Conservation (phyloP, 164 flowering plant species). For the Pachysandra terminalis region DNA sequence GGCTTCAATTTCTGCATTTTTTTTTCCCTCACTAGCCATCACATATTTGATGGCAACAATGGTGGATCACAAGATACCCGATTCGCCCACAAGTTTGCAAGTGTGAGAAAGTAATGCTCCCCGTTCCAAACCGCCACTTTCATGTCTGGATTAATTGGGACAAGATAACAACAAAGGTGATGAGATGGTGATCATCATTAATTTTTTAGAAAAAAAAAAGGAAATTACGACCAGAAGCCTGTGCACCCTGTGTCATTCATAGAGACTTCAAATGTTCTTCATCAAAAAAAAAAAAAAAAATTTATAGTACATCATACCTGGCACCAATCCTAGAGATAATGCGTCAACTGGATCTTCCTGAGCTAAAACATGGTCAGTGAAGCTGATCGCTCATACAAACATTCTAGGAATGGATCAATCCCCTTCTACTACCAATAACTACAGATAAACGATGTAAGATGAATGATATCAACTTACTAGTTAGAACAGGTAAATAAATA, state of each 20-base stretch:
- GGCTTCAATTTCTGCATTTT: background rate
- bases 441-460: too few species aligned
- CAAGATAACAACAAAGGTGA: conserved; percentile 2
- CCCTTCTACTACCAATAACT: too few species aligned
- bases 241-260: background rate
- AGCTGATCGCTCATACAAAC: too few species aligned
- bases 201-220: background rate
- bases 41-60: conserved; percentile 31
- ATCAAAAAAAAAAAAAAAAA: background rate
- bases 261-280: background rate
- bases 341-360: conserved; percentile 40
- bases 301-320: conserved; percentile 51
- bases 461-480: too few species aligned
- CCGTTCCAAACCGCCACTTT: conserved; percentile 77
- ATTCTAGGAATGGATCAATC: too few species aligned
- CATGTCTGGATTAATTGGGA: conserved; percentile 39
- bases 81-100: conserved; percentile 93
- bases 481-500: too few species aligned
- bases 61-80: conserved; percentile 66
- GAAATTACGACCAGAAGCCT: background rate
- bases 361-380: conserved; percentile 25
- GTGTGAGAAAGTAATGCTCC: conserved; percentile 47
- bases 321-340: conserved; percentile 36
- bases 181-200: too few species aligned
- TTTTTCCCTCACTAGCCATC: conserved; percentile 12